Evolutionary conservation across 345 rosid species (phyloP).

Genomic region (Camelina neglecta): DNA sequence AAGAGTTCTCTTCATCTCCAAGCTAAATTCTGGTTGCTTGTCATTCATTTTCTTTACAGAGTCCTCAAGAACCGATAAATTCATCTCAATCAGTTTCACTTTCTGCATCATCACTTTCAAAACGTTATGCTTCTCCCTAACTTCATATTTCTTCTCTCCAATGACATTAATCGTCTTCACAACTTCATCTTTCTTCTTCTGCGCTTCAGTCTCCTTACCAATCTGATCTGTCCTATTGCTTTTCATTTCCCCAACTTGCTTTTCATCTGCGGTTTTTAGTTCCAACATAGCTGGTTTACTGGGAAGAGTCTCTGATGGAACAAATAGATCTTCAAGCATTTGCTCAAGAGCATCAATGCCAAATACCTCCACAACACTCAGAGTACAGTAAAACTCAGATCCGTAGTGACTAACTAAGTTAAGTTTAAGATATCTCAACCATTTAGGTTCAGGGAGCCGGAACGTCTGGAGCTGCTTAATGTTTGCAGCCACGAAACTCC

Average conservation of each 20-base stretch:
- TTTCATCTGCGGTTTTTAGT: constrained; percentile 26
- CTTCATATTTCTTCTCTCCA: constrained; percentile 66
- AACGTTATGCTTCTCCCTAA: constrained; percentile 69
- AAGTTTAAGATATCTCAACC: constrained; percentile 86
- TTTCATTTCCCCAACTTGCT: constrained; percentile 27
- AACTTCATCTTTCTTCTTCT: constrained; percentile 43
- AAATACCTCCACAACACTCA: constrained; percentile 80
- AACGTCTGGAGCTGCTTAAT: constrained; percentile 80
- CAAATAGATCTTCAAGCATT: constrained; percentile 93
- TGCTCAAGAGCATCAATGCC: constrained; percentile 92
- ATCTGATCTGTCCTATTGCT: constrained; percentile 45
- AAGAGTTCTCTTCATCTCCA: constrained; percentile 60
- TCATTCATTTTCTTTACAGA: constrained; percentile 66
- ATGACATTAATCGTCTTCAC: constrained; percentile 42
- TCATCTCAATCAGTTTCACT: constrained; percentile 75
- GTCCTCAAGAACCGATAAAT: constrained; percentile 74
- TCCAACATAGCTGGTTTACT: constrained; percentile 52
- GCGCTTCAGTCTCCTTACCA: constrained; percentile 47
- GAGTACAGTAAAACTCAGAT: constrained; percentile 89
- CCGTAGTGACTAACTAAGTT: constrained; percentile 85
- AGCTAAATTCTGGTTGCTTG: constrained; percentile 64
- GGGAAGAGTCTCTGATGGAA: constrained; percentile 49
- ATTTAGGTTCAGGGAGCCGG: constrained; percentile 80
- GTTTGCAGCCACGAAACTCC: constrained; percentile 71
- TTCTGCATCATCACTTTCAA: constrained; percentile 93